phyloP scores from a whole-genome alignment of 228 moss, liverwort and hornwort genomes.

The Sphagnum magellanicum region DNA sequence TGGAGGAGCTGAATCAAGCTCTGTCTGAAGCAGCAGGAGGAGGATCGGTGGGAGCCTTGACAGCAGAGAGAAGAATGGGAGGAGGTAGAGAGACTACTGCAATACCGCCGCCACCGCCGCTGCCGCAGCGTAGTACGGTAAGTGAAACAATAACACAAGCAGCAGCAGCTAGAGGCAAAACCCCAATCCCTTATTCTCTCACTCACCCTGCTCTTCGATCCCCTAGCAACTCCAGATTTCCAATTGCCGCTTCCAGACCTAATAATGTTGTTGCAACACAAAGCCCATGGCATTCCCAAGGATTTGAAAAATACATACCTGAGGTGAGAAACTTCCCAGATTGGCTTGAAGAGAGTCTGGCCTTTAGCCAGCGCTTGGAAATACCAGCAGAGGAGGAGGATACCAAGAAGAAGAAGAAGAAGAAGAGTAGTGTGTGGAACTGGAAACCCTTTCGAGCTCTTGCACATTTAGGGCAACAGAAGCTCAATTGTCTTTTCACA shows the following conservation, averaged over 20 bases:
- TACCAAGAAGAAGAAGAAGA: neutral
- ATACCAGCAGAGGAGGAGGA: conserved; percentile 14
- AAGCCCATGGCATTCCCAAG: conserved; percentile 55
- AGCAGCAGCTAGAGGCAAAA: neutral
- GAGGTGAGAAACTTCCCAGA: conserved; percentile 50
- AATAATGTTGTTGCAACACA: conserved; percentile 9
- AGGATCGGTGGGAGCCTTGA: conserved; percentile 5
- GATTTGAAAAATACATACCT: conserved; percentile 40
- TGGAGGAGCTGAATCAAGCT: conserved; percentile 53
- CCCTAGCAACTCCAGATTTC: conserved; percentile 27
- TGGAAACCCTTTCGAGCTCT: conserved; percentile 57
- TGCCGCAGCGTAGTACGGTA: too few species aligned
- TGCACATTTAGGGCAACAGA: conserved; percentile 44
- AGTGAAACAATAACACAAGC: too few species aligned
- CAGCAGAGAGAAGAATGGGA: conserved; percentile 13
- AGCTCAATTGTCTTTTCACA: conserved; percentile 48
- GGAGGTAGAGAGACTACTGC: conserved; percentile 60
- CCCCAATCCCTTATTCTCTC: conserved; percentile 11
- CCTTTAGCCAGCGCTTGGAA: conserved; percentile 43
- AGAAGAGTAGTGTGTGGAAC: conserved; percentile 54
- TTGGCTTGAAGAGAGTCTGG: conserved; percentile 50
- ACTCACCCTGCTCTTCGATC: conserved; percentile 43
- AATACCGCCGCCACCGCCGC: neutral
- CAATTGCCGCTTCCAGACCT: conserved; percentile 17
- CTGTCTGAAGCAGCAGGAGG: conserved; percentile 34